Evolutionary conservation across 2,329 filamentous ascomycete genomes (phyloP), one percentile per base, ranked within the genome.

Genomic region (Epichloe aotearoae): DNA sequence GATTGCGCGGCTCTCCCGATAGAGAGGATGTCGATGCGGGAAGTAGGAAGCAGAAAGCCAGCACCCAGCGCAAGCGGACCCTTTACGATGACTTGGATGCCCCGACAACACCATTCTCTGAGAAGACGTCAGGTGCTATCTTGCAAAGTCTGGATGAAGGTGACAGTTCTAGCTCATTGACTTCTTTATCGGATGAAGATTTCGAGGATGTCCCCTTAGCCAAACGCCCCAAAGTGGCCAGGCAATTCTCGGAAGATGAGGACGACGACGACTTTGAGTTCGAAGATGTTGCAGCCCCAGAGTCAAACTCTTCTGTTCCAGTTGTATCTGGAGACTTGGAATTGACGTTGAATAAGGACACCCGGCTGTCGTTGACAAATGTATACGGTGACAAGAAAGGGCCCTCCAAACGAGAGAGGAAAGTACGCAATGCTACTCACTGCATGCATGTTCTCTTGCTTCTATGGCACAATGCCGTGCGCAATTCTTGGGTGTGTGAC

Each of bases 381-480:
- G 71, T 77, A 0, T 72, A 79, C 43, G 79, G 80, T 20, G 72
- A 72, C 17, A 95, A 88, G 66, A 95, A 91, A 62, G 90, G 88
- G 0, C 86, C 87, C 0, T 85, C 86, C 3, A 95, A 95, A 67
- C 80, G 85, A 30, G 88, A 96, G 62, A 80, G 88, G 48, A 78
- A 82, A 53, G 85, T 91, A 51, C 79, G 93, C 26, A 77, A 83
- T 36, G 76, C 82, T 3, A 89, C 88, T 1, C 93, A 98, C 66
- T 86, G 87, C 58, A 75, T 95, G 57, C 93, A 98, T 66, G 89
- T 97, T 2, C 83, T 94, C 63, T 79, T 82, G 49, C 71, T 98
- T 15, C 76, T 98, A 53, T 96, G 85, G 75, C 90, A 97, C 64
- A 97, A 97, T 62, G 79, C 87, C 0, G 68, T 93, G 14, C 80